Base-by-base conservation (phyloP, 352 stramenopile genomes). In the Phytophthora uliginosa region DNA sequence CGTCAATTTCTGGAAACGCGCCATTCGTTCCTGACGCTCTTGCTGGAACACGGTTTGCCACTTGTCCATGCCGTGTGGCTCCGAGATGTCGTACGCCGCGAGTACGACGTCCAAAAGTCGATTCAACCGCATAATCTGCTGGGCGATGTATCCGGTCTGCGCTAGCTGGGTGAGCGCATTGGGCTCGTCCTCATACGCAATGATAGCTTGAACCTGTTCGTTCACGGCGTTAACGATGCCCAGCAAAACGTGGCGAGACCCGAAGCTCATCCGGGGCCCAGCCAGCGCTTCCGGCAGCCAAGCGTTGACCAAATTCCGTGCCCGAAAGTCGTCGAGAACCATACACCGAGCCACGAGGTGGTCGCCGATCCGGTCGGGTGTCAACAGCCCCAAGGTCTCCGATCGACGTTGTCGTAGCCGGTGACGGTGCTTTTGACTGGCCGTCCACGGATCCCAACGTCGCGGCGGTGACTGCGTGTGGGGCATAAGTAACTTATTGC, bases 291-390 rank as follows among this genome's bases (percentile, higher is more conserved):
- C 52, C 26, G 69, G 70, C 3, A 74, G 34, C 64, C 59, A 77
- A 24, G 20, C 33, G 7, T 63, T 73, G 1, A n/a, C 34, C 59
- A 63, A 38, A 64, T 74, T 63, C 20, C 48, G 38, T 51, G 45
- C 13, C 13, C 51, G 48, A 34, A 77, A 77, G 55, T 59, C 38
- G 15, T 71, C 56, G 36, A 77, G 62, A 15, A 59, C 65, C 48
- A 74, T 63, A 50, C 66, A 74, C 2, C 71, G 71, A 63, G 59
- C 59, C 59, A 77, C 71, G 20, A 77, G 71, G 54, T 77, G 71
- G 53, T 77, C 71, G 20, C 71, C 65, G 42, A 77, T 74, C 15
- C 65, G 71, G 26, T 77, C 71, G 55, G 71, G 59, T 2, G 71
- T 77, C 12, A 74, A 15, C 4, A 77, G 36, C 8, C 64, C 36